These are phyloP conservation scores for Turnera subulata DNA, from an alignment of 345 rosid species.

Conservation along the genomic window DNA sequence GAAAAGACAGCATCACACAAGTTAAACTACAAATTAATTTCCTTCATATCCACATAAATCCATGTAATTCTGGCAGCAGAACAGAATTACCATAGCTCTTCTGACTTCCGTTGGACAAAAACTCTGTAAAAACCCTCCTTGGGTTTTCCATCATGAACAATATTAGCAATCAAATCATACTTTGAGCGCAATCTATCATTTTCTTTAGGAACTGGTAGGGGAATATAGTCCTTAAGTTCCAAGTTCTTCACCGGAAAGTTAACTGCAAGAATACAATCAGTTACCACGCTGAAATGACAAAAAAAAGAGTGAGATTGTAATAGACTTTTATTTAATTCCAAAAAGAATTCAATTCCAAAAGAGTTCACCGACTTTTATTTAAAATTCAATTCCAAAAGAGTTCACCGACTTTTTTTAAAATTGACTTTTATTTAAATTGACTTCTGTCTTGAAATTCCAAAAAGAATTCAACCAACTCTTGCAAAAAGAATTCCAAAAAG, in stretches of 20 bases:
- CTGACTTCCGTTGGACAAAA: conserved; percentile 95
- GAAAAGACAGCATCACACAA: conserved; percentile 12
- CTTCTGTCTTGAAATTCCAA: too few relatives aligned
- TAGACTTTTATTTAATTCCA: too few relatives aligned
- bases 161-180: conserved; percentile 88
- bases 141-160: conserved; percentile 98
- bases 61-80: not conserved
- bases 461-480: too few relatives aligned
- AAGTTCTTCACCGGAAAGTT: conserved; percentile 96
- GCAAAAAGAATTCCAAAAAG: too few relatives aligned
- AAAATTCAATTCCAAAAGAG: too few relatives aligned
- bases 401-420: too few relatives aligned
- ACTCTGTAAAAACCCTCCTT: conserved; percentile 89
- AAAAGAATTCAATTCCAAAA: too few relatives aligned
- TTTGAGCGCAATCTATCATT: conserved; percentile 57
- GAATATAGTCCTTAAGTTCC: conserved; percentile 90
- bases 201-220: conserved; percentile 62
- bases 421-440: too few relatives aligned
- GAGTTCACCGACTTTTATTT: too few relatives aligned
- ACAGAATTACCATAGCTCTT: conserved; percentile 74
- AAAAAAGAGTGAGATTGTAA: too few relatives aligned
- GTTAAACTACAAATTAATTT: not conserved
- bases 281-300: not conserved
- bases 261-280: conserved; percentile 39
- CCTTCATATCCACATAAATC: too few relatives aligned